Evolutionary conservation across 2,329 filamentous ascomycete species (phyloP).

Genomic region (Westerdykella aurantiaca): DNA sequence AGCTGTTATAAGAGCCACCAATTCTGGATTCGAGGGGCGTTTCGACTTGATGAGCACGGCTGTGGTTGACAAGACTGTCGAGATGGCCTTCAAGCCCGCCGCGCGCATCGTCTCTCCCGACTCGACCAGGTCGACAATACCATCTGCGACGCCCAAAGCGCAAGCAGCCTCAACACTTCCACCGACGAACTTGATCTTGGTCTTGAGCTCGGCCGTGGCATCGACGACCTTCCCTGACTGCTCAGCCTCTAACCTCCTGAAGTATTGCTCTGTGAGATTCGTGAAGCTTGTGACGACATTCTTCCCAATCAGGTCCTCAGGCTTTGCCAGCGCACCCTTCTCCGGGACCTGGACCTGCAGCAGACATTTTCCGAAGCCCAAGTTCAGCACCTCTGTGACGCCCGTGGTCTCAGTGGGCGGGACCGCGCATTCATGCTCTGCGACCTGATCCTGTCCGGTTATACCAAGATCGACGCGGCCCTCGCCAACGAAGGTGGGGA

Average conservation of each 20-base stretch:
- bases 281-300: constrained; percentile 97
- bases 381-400: constrained; percentile 82
- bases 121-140: constrained; percentile 96
- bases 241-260: constrained; percentile 64
- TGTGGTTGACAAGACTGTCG: constrained; percentile 82
- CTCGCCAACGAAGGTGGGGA: constrained; percentile 94
- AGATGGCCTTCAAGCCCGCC: constrained; percentile 86
- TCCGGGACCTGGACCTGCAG: constrained; percentile 95
- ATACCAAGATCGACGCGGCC: constrained; percentile 91
- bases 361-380: constrained; percentile 86
- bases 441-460: constrained; percentile 86
- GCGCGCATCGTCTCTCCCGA: constrained; percentile 98
- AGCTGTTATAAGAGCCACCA: constrained; percentile 78
- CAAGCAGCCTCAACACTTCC: constrained; percentile 97
- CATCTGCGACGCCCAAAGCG: constrained; percentile 89
- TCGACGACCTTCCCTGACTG: constrained; percentile 29
- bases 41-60: constrained; percentile 91
- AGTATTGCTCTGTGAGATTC: constrained; percentile 75
- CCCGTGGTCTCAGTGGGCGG: constrained; percentile 42
- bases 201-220: constrained; percentile 58
- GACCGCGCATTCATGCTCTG: constrained; percentile 71
- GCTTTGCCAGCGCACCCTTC: constrained; percentile 64
- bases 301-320: constrained; percentile 78
- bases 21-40: constrained; percentile 68
- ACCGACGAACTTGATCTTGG: constrained; percentile 88